Base-by-base conservation (phyloP, 352 stramenopile genomes). In the Phytophthora ramorum region DNA sequence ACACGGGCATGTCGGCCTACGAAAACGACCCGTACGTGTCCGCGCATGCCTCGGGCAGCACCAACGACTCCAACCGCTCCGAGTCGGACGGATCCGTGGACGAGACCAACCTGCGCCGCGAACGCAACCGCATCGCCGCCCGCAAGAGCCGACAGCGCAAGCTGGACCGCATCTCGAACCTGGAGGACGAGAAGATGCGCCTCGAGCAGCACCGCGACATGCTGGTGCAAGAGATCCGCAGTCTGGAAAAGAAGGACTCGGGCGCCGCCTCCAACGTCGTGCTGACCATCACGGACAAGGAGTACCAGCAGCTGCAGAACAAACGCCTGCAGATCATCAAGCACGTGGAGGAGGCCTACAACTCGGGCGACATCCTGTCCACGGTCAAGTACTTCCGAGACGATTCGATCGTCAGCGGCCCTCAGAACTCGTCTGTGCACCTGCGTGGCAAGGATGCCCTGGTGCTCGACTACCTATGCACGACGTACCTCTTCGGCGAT, bases 181-280 rank as follows among this genome's bases (percentile, higher is more conserved):
- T 95, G 3, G 87, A 95, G 70, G 87, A 94, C 63, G 87, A 95
- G 68, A 95, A 95, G 66, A 89, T 89, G 78, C 87, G 87, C 0
- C 81, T 95, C 9, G 87, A 95, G 71, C 85, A 92, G 63, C 85
- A 94, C 73, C 85, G 87, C 20, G 87, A 95, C 66, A 93, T 92
- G 84, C 70, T 95, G 16, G 76, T 95, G 32, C 85, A 95, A 52
- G 87, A 95, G 57, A 95, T 95, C 53, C 82, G 83, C 50, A 90
- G 80, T 69, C 64, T 95, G 12, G 85, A 95, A 61, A 93, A 90
- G 73, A 87, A 90, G 34, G 85, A 93, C 62, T 78, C 81, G 12
- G 73, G 80, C 17, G 72, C 40, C 40, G 78, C 35, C 48, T 75
- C 58, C 9, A 75, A 63, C 48, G 68, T 71, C 7, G 76, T 90